A percentile compares a stretch with the other conserved stretches of the same genome.
Conservation (phyloP, 1,284 basidiomycete genomes). For the Apiotrichum laibachii region DNA sequence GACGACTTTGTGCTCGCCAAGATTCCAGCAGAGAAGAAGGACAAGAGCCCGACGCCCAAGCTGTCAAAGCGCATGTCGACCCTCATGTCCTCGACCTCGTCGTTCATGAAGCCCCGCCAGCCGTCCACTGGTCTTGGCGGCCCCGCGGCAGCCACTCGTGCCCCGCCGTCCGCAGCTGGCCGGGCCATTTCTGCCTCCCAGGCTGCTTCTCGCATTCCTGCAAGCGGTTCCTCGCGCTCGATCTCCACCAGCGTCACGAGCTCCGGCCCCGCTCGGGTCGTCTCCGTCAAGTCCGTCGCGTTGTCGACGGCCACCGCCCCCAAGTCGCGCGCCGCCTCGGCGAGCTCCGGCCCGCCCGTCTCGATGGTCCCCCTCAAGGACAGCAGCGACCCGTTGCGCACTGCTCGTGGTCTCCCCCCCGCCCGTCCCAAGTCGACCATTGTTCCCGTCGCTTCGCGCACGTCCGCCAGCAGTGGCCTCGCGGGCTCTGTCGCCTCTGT, state of each 20-base stretch:
- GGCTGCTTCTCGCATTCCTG: too few relatives aligned
- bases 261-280: neutral
- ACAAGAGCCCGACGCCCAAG: neutral
- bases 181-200: too few relatives aligned
- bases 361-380: constrained; percentile 18
- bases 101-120: neutral
- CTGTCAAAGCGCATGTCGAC: constrained; percentile 6
- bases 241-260: neutral
- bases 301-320: neutral
- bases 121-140: too few relatives aligned
- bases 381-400: neutral
- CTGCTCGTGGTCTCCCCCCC: neutral
- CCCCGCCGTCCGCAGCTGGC: too few relatives aligned
- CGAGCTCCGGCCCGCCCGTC: constrained; percentile 1
- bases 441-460: constrained; percentile 1
- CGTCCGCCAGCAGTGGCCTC: neutral
- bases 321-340: neutral
- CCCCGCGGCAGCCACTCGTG: too few relatives aligned
- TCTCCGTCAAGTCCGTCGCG: neutral
- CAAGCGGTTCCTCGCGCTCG: neutral
- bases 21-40: neutral
- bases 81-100: neutral
- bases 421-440: neutral
- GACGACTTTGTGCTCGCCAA: constrained; percentile 7
- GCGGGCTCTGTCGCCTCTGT: neutral